Evolutionary conservation across 1,284 basidiomycete genomes (phyloP).

Genomic region (Cutaneotrichosporon cavernicola): DNA sequence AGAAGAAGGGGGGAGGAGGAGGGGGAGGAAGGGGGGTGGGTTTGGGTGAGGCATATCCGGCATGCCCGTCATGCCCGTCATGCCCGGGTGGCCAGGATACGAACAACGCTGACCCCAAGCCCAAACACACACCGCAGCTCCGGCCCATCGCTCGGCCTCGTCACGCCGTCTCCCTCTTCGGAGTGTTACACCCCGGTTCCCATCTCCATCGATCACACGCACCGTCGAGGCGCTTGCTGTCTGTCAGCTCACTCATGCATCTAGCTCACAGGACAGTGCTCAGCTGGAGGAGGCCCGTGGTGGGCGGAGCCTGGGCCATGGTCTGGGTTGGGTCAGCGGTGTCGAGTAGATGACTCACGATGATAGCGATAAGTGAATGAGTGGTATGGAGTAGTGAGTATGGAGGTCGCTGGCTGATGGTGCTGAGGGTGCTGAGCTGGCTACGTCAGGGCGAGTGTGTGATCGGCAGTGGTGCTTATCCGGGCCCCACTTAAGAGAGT

Average conservation of each 20-base stretch:
- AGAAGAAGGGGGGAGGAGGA: background rate
- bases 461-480: background rate
- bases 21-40: background rate
- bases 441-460: background rate
- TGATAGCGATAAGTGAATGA: background rate
- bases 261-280: constrained; percentile 48
- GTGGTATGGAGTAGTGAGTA: background rate
- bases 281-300: constrained; percentile 46
- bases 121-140: background rate
- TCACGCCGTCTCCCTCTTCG: background rate
- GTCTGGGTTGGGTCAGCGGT: background rate
- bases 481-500: background rate
- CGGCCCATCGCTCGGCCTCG: background rate
- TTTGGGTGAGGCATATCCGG: background rate
- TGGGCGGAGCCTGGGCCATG: constrained; percentile 28
- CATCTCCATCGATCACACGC: constrained; percentile 33
- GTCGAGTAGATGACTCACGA: background rate
- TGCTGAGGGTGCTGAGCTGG: background rate
- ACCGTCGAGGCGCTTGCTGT: constrained; percentile 60
- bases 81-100: too few relatives aligned
- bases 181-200: background rate
- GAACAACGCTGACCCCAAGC: too few relatives aligned
- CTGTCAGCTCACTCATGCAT: constrained; percentile 9
- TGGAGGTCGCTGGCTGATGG: background rate
- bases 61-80: too few relatives aligned